Percentiles rank a stretch among this genome's conserved stretches.
These are phyloP conservation scores for Boletus vermiculosoides DNA, from an alignment of 768 basidiomycete genomes.

Conservation along the genomic window DNA sequence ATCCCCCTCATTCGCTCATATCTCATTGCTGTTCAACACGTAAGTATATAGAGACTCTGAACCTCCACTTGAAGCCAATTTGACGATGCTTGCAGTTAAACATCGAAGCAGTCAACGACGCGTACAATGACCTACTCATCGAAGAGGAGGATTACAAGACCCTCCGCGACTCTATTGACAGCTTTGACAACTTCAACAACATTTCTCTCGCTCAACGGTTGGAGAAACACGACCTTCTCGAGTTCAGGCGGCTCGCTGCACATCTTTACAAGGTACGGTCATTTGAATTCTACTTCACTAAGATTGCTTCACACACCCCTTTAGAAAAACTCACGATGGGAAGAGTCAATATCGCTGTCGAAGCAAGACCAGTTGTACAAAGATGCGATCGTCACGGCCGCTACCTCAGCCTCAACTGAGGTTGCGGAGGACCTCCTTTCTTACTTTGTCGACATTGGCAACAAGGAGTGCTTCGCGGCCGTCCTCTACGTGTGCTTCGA, in stretches of 20 bases:
- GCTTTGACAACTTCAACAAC: constrained; percentile 97
- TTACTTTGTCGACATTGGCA: constrained; percentile 98
- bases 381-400: constrained; percentile 92
- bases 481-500: constrained; percentile 93
- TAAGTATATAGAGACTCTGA: constrained; percentile 35
- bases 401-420: constrained; percentile 78
- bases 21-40: constrained; percentile 94
- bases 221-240: constrained; percentile 87
- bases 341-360: constrained; percentile 91
- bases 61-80: not conserved
- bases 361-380: constrained; percentile 98
- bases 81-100: constrained; percentile 66
- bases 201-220: constrained; percentile 80
- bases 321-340: constrained; percentile 94
- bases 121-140: constrained; percentile 96
- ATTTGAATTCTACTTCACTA: not conserved
- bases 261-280: constrained; percentile 85
- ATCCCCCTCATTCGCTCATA: constrained; percentile 95
- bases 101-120: constrained; percentile 95
- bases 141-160: constrained; percentile 99
- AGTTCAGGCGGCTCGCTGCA: constrained; percentile 93
- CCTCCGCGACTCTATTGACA: constrained; percentile 94
- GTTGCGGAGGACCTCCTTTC: constrained; percentile 93
- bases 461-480: constrained; percentile 96
- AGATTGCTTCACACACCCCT: not conserved